Evolutionary conservation across 1,139 yeast genomes (phyloP), one percentile per base, ranked within the genome.

Genomic region (Saccharomycopsis hybrid): DNA sequence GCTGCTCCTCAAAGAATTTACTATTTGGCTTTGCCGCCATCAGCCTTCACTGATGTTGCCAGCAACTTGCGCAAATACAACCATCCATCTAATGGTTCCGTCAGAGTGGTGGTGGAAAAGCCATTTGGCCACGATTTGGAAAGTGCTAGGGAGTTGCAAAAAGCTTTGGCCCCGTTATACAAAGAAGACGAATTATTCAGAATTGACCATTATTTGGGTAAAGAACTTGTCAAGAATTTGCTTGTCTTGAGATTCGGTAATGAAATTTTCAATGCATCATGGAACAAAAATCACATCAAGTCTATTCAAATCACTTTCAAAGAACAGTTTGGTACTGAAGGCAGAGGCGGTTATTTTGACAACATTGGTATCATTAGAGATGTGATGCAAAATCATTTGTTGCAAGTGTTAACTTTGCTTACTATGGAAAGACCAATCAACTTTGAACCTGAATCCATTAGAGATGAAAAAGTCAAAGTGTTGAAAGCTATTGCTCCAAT

Each of bases 271-370:
- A 78, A 78, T 62, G 87, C 95, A 28, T 79, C 86, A 50, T 92
- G 97, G 97, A 85, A 85, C 71, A 80, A 76, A 64, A 77, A 85
- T 58, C 82, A 78, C 67, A 81, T 92, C 62, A 76, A 80, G 56
- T 78, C 83, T 48, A 82, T 92, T 56, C 97, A 90, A 70, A 81
- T 92, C 58, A 77, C 92, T 27, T 90, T 92, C 73, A 94, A 94
- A 71, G 99, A 92, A 70, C 85, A 92, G 9, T 90, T 94, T 62
- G 98, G 98, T 53, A 92, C 98, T 44, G 97, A 92, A 69, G 98
- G 98, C 54, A 82, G 99, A 64, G 98, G 98, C 58, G 98, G 98
- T 39, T 92, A 92, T 72, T 92, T 94, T 64, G 97, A 94, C 69
- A 74, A 76, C 54, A 88, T 90, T 62, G 99, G 99, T 53, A 92